Evolutionary conservation across 208 protist genomes (phyloP).

Genomic region (Acanthamoeba castellanii): DNA sequence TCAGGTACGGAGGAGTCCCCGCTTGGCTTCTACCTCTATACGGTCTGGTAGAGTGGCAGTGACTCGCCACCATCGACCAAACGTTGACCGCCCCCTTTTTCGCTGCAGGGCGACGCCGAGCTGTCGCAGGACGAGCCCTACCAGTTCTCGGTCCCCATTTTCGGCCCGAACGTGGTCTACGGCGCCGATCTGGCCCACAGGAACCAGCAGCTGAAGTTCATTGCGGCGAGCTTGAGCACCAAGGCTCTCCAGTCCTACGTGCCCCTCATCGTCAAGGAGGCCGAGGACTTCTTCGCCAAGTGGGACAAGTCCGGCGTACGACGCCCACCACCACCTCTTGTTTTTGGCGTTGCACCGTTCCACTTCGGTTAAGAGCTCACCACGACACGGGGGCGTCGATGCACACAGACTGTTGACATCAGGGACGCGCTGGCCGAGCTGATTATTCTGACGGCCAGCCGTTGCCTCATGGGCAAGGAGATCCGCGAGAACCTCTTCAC

Average conservation of each 20-base stretch:
- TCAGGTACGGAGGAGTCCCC: neutral
- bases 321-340: neutral
- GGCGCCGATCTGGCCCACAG: constrained; percentile 61
- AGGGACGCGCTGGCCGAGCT: constrained; percentile 92
- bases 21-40: neutral
- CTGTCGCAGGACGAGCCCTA: constrained; percentile 74
- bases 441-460: constrained; percentile 95
- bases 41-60: no score
- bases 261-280: constrained; percentile 78
- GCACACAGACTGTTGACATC: constrained; percentile 87
- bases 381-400: neutral
- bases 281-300: constrained; percentile 77
- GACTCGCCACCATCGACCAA: neutral
- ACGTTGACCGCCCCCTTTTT: neutral
- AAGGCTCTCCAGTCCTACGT: constrained; percentile 77
- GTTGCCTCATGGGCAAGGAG: constrained; percentile 94
- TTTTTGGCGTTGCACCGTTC: neutral
- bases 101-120: constrained; percentile 36
- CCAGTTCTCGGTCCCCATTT: constrained; percentile 78
- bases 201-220: constrained; percentile 70
- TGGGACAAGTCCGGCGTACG: constrained; percentile 73
- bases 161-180: constrained; percentile 71
- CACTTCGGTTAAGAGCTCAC: neutral
- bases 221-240: constrained; percentile 49
- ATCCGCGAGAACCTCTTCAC: constrained; percentile 91